phyloP scores from a whole-genome alignment of 495 filamentous ascomycete species.

The Lentithecium fluviatile region DNA sequence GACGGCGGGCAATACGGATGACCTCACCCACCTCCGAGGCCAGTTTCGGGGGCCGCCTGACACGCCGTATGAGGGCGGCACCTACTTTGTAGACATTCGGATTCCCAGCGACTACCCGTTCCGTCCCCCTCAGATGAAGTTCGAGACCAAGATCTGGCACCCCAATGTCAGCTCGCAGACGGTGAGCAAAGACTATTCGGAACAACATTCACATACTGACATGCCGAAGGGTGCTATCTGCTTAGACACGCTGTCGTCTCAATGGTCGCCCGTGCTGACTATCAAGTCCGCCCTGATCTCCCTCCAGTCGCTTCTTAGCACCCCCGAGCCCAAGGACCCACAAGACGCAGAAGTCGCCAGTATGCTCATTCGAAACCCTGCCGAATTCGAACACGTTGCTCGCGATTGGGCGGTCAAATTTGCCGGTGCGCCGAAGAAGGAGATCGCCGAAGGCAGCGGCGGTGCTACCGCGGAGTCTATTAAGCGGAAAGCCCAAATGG shows the following conservation, averaged over 20 bases:
- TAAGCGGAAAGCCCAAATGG: constrained; percentile 45
- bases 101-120: constrained; percentile 93
- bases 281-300: constrained; percentile 94
- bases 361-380: constrained; percentile 78
- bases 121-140: constrained; percentile 86
- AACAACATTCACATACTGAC: not conserved
- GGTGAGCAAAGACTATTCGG: constrained; percentile 53
- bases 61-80: constrained; percentile 91
- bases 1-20: constrained; percentile 60
- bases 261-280: constrained; percentile 93
- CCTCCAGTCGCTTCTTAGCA: constrained; percentile 86
- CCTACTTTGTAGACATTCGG: constrained; percentile 76
- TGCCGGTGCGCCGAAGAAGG: constrained; percentile 70
- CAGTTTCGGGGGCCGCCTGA: constrained; percentile 84
- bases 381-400: constrained; percentile 77
- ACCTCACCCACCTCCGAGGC: constrained; percentile 82
- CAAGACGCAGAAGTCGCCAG: constrained; percentile 94
- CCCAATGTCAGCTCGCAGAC: constrained; percentile 96
- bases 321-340: constrained; percentile 92
- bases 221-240: constrained; percentile 83
- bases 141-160: constrained; percentile 96
- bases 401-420: constrained; percentile 86
- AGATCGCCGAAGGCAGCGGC: constrained; percentile 51
- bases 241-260: constrained; percentile 83
- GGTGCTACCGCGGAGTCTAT: constrained; percentile 47